Conservation (phyloP, 768 basidiomycete genomes). For the Lentinula boryana region DNA sequence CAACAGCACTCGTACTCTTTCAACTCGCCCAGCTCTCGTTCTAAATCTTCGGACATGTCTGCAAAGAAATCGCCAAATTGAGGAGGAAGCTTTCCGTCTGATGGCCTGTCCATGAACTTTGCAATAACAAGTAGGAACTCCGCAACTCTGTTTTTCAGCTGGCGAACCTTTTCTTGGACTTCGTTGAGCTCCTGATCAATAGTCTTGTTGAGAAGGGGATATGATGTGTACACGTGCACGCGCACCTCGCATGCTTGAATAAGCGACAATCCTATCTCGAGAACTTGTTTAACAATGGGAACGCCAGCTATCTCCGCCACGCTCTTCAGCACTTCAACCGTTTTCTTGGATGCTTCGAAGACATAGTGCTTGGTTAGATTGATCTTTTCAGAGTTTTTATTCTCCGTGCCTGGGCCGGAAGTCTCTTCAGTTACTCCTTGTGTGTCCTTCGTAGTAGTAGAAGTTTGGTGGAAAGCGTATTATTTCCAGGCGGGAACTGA, state of each 20-base stretch:
- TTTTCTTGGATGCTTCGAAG: too few species aligned
- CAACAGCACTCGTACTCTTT: neutral
- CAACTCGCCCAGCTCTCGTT: neutral
- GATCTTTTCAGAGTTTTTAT: too few species aligned
- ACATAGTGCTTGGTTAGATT: too few species aligned
- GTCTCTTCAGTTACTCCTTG: too few species aligned
- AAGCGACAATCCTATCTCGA: neutral
- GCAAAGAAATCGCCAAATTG: neutral
- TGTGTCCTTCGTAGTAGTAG: too few species aligned
- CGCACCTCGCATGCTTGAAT: constrained; percentile 1
- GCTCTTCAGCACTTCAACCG: too few species aligned
- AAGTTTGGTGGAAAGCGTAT: too few species aligned
- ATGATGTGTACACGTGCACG: neutral
- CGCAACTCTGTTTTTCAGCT: neutral
- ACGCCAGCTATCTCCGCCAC: neutral
- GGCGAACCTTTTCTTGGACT: neutral
- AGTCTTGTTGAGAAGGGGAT: neutral
- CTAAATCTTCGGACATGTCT: neutral
- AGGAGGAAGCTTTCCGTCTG: neutral
- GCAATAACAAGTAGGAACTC: neutral
- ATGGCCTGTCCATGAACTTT: neutral
- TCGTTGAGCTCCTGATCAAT: neutral
- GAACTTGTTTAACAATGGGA: neutral
- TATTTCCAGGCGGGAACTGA: neutral
- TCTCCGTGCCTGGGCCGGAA: too few species aligned